These are phyloP conservation scores for Trifolium subterraneum DNA, from an alignment of 306 rosid genomes.

Conservation along the genomic window DNA sequence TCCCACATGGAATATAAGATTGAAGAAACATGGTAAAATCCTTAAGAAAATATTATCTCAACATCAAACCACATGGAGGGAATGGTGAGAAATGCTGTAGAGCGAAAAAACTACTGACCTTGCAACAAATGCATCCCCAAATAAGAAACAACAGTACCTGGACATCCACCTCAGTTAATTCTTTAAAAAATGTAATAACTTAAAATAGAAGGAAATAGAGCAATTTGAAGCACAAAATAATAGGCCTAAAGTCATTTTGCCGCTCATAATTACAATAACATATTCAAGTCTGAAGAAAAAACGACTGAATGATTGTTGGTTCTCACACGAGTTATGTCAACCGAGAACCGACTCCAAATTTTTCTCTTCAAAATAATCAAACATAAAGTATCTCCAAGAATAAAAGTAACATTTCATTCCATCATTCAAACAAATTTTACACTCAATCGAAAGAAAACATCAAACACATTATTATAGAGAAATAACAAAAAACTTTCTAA, in stretches of 20 bases:
- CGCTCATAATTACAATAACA: constrained; percentile 14
- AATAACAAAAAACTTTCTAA: constrained; percentile 14
- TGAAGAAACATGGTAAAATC: constrained; percentile 37
- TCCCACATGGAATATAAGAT: constrained; percentile 34
- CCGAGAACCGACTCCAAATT: neutral
- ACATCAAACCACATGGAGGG: constrained; percentile 23
- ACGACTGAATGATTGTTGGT: neutral
- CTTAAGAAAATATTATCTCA: constrained; percentile 23
- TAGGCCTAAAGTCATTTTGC: constrained; percentile 9
- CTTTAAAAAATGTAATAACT: neutral
- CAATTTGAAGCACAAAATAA: constrained; percentile 4
- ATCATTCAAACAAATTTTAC: constrained; percentile 26
- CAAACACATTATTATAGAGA: neutral
- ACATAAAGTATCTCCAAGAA: constrained; percentile 14
- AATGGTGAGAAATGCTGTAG: constrained; percentile 25
- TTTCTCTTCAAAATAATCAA: constrained; percentile 24
- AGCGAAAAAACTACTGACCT: constrained; percentile 60
- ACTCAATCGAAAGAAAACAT: constrained; percentile 22
- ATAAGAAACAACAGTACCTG: constrained; percentile 80
- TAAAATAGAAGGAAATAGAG: neutral
- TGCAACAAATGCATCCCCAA: constrained; percentile 94
- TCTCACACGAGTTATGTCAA: neutral
- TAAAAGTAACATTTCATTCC: constrained; percentile 10
- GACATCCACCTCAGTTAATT: constrained; percentile 51
- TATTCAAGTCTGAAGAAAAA: neutral